Conservation (phyloP, 2,329 filamentous ascomycete genomes). For the Chaetomium strumarium region DNA sequence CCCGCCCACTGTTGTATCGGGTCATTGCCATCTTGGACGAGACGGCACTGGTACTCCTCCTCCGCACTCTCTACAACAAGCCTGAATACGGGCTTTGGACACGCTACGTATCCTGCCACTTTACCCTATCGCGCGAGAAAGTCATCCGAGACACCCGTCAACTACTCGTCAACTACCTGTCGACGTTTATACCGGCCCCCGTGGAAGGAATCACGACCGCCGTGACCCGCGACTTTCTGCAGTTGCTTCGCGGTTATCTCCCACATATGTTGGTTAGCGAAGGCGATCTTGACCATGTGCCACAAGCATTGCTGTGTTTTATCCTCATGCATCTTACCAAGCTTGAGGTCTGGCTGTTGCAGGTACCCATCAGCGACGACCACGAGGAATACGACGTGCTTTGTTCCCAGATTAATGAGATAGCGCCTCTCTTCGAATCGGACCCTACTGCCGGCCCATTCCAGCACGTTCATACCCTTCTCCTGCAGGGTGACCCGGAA, state of each 20-base stretch:
- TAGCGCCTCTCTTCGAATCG: constrained; percentile 1
- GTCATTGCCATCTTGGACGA: constrained; percentile 21
- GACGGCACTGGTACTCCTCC: constrained; percentile 20
- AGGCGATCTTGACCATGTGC: constrained; percentile 19
- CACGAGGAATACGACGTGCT: constrained; percentile 20
- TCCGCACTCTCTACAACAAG: constrained; percentile 23
- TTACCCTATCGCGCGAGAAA: constrained; percentile 20
- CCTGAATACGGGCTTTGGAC: constrained; percentile 19
- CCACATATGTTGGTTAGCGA: background rate
- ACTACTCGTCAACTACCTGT: constrained; percentile 12
- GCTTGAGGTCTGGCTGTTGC: constrained; percentile 24
- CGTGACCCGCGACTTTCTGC: constrained; percentile 4
- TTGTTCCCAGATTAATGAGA: constrained; percentile 12
- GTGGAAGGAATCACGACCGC: constrained; percentile 2
- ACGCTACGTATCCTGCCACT: constrained; percentile 24
- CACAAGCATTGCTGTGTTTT: constrained; percentile 21
- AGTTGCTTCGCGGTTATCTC: background rate
- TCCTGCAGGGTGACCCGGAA: constrained; percentile 27
- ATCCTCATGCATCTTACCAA: constrained; percentile 17
- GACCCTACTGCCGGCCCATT: constrained; percentile 12
- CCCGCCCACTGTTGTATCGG: constrained; percentile 24
- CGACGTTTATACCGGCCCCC: constrained; percentile 7
- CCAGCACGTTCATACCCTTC: constrained; percentile 22
- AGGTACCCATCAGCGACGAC: constrained; percentile 24
- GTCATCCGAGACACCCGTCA: constrained; percentile 21